These are phyloP conservation scores for Oryza rufipogon DNA, from an alignment of 176 grass and related monocot genomes.

Conservation along the genomic window DNA sequence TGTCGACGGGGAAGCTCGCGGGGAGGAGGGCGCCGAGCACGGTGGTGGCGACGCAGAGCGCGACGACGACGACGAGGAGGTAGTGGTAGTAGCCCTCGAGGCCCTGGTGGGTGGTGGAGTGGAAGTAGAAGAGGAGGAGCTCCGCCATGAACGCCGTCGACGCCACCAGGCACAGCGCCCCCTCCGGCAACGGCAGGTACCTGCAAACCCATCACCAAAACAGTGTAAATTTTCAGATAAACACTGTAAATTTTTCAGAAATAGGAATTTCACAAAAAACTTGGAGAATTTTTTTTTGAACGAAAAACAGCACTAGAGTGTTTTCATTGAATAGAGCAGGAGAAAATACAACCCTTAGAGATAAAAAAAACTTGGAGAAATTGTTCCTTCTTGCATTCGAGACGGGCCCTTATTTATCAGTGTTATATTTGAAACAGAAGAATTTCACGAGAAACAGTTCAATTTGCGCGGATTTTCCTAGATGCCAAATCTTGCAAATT, in stretches of 20 bases:
- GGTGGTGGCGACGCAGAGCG: slow-evolving; percentile 56
- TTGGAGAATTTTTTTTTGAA: too few relatives aligned
- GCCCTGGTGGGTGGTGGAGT: slow-evolving; percentile 77
- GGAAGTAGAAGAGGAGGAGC: slow-evolving; percentile 89
- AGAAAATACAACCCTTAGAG: too few relatives aligned
- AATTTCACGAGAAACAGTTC: too few relatives aligned
- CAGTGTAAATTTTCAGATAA: too few relatives aligned
- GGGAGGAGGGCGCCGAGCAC: slow-evolving; percentile 74
- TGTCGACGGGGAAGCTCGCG: slow-evolving; percentile 60
- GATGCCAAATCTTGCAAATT: not conserved
- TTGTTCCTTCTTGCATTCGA: too few relatives aligned
- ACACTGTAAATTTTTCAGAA: not conserved
- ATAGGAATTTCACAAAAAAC: not conserved
- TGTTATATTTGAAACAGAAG: too few relatives aligned
- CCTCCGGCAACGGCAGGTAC: slow-evolving; percentile 67
- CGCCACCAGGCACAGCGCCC: slow-evolving; percentile 51
- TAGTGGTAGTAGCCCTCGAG: slow-evolving; percentile 96
- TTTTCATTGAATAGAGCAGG: too few relatives aligned
- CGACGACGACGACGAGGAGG: slow-evolving; percentile 74
- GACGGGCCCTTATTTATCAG: too few relatives aligned
- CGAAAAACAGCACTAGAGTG: too few relatives aligned
- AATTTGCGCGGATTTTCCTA: too few relatives aligned
- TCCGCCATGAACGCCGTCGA: slow-evolving; percentile 76
- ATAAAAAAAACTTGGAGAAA: too few relatives aligned
- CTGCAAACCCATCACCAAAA: slow-evolving; percentile 38